Evolutionary conservation across 768 basidiomycete species (phyloP).

Genomic region (Mycena chlorophos): DNA sequence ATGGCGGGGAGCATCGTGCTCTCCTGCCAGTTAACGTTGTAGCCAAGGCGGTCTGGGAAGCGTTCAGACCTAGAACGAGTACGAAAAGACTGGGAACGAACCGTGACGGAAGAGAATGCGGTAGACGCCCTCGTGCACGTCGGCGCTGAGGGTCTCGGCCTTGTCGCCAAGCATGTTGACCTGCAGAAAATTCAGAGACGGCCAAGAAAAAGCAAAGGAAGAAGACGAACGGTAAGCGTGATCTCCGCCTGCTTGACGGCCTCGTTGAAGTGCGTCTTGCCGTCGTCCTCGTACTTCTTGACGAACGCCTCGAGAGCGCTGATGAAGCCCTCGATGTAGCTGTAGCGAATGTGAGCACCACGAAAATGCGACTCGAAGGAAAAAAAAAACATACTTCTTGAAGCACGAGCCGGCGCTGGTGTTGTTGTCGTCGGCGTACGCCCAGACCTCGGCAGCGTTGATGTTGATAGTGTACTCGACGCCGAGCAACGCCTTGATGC

Average conservation of each 20-base stretch:
- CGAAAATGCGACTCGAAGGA: not conserved
- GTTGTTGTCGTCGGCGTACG: constrained; percentile 31
- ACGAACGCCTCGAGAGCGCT: constrained; percentile 32
- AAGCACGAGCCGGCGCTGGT: constrained; percentile 28
- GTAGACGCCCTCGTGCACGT: constrained; percentile 42
- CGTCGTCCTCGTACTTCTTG: constrained; percentile 35
- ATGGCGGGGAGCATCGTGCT: constrained; percentile 34
- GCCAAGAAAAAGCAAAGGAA: not conserved
- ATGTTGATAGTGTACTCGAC: constrained; percentile 34
- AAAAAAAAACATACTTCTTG: constrained; percentile 23
- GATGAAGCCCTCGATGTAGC: constrained; percentile 41
- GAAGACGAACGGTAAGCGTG: constrained; percentile 28
- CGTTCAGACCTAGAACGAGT: no score
- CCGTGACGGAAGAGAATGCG: constrained; percentile 39
- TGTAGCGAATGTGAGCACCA: constrained; percentile 10
- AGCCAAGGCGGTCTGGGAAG: constrained; percentile 34
- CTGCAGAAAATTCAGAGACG: not conserved
- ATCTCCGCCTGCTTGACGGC: constrained; percentile 37
- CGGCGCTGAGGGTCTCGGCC: constrained; percentile 33
- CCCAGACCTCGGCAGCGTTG: constrained; percentile 37
- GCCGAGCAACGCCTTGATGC: constrained; percentile 32
- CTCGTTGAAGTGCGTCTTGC: constrained; percentile 40
- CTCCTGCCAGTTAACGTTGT: constrained; percentile 29
- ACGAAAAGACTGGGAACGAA: no score
- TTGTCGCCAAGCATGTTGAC: constrained; percentile 22